Base-by-base conservation (phyloP, 768 basidiomycete genomes). In the Strobilomyces confusus region DNA sequence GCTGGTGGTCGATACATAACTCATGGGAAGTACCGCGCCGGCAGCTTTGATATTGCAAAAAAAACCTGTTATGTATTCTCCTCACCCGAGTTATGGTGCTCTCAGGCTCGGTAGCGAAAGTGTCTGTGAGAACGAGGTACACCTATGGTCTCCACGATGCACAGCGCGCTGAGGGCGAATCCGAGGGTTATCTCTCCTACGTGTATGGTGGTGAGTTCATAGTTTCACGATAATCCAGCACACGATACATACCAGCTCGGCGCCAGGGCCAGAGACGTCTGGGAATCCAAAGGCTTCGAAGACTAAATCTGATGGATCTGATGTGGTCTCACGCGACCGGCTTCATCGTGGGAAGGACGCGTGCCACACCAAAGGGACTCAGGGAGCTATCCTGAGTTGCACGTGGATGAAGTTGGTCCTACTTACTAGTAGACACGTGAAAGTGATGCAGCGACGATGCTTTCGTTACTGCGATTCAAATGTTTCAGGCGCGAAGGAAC, bases 331-430 rank as follows among this genome's bases (percentile, higher is more conserved):
- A 23, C 56, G 48, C 38, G 40, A 53, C 23, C 22, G 2, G 15
- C 29, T 40, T 42, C 40, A 30, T n/a, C 43, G 43, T 61, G 58
- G 32, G 49, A 54, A 51, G 5, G 6, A 29, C 17, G 6, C 43
- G 43, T 17, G 11, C n/a, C 4, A 12, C 17, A 19, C 12, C 5
- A 20, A 11, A 43, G 23, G 5, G 5, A 26, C 26, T 26, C 26
- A 26, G n/a, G 26, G 29, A 19, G 13, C 17, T 1, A 26, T 26
- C n/a, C 23, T 20, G 20, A 12, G 20, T 23, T 4, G 15, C 29
- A 30, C 11, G 29, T 30, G 29, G 29, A 30, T 30, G 29, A 30
- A 30, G n/a, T 30, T 30, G 29, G 29, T 5, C 29, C 29, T 30
- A 11, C 29, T n/a, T n/a, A n/a, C n/a, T n/a, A n/a, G n/a, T n/a